Evolutionary conservation across 2,329 filamentous ascomycete genomes (phyloP).

Genomic region (Dryadomyces quercivorus): DNA sequence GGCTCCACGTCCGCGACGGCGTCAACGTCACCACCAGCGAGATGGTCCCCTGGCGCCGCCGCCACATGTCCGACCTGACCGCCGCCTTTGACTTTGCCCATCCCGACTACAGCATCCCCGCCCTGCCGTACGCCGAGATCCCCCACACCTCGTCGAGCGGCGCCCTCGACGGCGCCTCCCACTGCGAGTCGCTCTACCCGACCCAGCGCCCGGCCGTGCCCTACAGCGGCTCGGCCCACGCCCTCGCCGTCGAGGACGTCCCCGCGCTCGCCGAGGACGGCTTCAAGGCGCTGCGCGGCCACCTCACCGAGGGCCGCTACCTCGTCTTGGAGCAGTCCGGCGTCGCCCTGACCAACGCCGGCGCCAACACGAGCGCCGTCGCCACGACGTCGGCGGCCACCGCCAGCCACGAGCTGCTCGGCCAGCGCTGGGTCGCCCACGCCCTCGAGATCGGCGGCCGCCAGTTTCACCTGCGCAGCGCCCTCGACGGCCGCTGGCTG

Average conservation of each 20-base stretch:
- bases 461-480: slow-evolving; percentile 15
- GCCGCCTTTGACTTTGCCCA: slow-evolving; percentile 25
- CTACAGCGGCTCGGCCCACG: slow-evolving; percentile 2
- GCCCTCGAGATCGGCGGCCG: slow-evolving; percentile 16
- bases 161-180: not conserved
- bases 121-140: slow-evolving; percentile 19
- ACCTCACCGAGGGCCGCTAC: slow-evolving; percentile 41
- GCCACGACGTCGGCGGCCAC: slow-evolving; percentile 14
- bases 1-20: slow-evolving; percentile 33
- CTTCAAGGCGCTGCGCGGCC: slow-evolving; percentile 36
- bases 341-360: slow-evolving; percentile 24
- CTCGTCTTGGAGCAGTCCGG: slow-evolving; percentile 33
- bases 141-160: slow-evolving; percentile 8
- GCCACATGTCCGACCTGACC: slow-evolving; percentile 15
- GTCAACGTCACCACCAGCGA: slow-evolving; percentile 20
- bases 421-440: slow-evolving; percentile 37
- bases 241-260: slow-evolving; percentile 18
- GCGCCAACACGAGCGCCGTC: not conserved
- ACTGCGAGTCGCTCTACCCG: not conserved
- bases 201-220: slow-evolving; percentile 1
- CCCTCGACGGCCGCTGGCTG: slow-evolving; percentile 6
- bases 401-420: slow-evolving; percentile 22
- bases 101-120: too few species aligned
- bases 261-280: slow-evolving; percentile 32
- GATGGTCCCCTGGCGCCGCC: slow-evolving; percentile 19